phyloP scores from a whole-genome alignment of 805 yeast genomes.

The Blastobotrys mokoenaii region DNA sequence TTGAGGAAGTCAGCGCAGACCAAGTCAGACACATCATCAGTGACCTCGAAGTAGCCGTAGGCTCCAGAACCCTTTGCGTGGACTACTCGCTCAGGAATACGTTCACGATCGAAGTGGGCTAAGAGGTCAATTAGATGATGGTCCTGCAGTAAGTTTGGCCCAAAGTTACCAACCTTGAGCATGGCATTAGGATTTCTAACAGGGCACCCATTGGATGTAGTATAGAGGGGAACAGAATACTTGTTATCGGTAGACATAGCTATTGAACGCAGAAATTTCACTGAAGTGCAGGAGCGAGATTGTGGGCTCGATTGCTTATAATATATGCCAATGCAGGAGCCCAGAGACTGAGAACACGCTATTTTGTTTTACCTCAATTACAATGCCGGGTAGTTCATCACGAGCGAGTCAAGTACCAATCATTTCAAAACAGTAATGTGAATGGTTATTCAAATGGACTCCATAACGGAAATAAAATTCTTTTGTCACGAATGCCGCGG shows the following conservation, averaged over 20 bases:
- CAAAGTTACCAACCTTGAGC: constrained; percentile 44
- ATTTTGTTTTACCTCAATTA: too few relatives aligned
- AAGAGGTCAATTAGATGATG: constrained; percentile 46
- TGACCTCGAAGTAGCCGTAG: constrained; percentile 48
- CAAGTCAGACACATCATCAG: constrained; percentile 48
- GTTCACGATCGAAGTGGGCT: constrained; percentile 55
- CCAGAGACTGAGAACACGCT: too few relatives aligned
- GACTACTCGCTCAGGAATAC: constrained; percentile 59
- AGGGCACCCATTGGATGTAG: constrained; percentile 52
- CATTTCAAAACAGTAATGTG: too few relatives aligned
- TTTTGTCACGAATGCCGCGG: too few relatives aligned
- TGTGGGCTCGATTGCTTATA: too few relatives aligned
- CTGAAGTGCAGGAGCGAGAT: too few relatives aligned
- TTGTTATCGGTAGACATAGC: background rate
- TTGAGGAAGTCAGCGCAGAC: constrained; percentile 46
- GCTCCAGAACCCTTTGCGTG: constrained; percentile 65
- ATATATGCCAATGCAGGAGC: too few relatives aligned
- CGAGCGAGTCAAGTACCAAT: too few relatives aligned
- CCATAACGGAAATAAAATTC: too few relatives aligned
- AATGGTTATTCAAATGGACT: too few relatives aligned
- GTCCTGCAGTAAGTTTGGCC: constrained; percentile 53
- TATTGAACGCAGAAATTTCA: too few relatives aligned
- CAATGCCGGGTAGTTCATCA: too few relatives aligned
- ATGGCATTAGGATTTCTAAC: constrained; percentile 47
- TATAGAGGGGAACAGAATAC: constrained; percentile 22